These are phyloP conservation scores for Globisporangium polare DNA, from an alignment of 352 stramenopile species.

Conservation along the genomic window DNA sequence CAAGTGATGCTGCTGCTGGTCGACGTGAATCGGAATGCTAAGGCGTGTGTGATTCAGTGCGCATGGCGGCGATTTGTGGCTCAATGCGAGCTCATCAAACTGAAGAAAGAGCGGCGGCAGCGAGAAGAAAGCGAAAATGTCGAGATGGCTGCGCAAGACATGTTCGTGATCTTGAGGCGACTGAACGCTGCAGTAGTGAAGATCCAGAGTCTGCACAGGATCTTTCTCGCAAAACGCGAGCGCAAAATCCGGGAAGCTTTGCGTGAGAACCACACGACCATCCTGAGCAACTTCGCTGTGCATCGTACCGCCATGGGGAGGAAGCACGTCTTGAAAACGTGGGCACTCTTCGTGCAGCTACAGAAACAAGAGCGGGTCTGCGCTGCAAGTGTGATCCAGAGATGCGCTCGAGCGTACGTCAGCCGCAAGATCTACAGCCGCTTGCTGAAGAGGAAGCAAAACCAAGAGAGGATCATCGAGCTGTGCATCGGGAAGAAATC, in stretches of 20 bases:
- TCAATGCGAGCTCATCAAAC: constrained; percentile 18
- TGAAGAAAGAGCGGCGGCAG: constrained; percentile 23
- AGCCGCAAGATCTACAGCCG: constrained; percentile 32
- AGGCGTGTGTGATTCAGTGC: constrained; percentile 42
- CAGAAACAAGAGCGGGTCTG: constrained; percentile 26
- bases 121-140: constrained; percentile 33
- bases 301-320: constrained; percentile 25
- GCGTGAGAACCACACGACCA: constrained; percentile 32
- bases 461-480: constrained; percentile 38
- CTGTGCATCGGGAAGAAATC: constrained; percentile 30
- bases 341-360: constrained; percentile 33
- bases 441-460: constrained; percentile 29
- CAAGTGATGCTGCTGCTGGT: constrained; percentile 17
- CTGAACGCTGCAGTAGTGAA: constrained; percentile 35
- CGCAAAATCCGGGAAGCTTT: constrained; percentile 27
- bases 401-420: constrained; percentile 29
- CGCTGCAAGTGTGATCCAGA: constrained; percentile 38
- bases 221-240: constrained; percentile 31
- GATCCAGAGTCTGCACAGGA: constrained; percentile 54
- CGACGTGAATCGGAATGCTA: constrained; percentile 24
- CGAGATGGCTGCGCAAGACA: constrained; percentile 42
- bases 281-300: constrained; percentile 34
- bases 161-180: constrained; percentile 28
- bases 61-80: constrained; percentile 32
- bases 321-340: constrained; percentile 28